Base-by-base conservation (phyloP, 257 asterid species). In the Apocynum venetum region DNA sequence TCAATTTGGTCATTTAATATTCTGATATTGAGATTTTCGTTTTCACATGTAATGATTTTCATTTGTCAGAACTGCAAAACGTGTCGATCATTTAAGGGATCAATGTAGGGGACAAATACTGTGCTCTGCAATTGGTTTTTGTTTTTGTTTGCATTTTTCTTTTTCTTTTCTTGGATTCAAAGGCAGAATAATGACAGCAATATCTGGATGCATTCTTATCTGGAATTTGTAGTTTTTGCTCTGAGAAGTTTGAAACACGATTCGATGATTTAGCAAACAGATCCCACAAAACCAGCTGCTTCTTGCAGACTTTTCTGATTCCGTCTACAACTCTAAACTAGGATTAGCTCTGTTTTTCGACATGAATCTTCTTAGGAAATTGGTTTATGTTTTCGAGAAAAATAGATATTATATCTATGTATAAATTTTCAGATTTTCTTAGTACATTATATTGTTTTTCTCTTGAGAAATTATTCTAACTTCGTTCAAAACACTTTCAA, bases 31-130 rank as follows among this genome's bases (percentile, higher is more conserved):
- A 57, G 73, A 8, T 43, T 46, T 44, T 53, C n/a, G n/a, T 65
- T 47, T 53, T 77, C 75, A 77, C 68, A 55, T 55, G 35, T 13
- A 47, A 17, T 47, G 55, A 35, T 52, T 77, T 77, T 56, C 76
- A 70, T 73, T 47, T 71, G 77, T 57, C 77, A 71, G 81, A 57
- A 15, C 7, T 25, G 51, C 3, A 41, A 17, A 78, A 78, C 81
- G 77, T 78, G 81, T 78, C 77, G 31, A 57, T 1, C 67, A 17
- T 59, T 61, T 63, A 59, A 20, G n/a, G 43, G 35, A 71, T 46
- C 3, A 20, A 36, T 71, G 72, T 59, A 47, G 72, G 81, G 73
- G 66, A 48, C 72, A 71, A 55, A 31, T 35, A 9, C 25, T 60
- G 20, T 71, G 49, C 61, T 11, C 19, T 56, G 43, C 61, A 57